Evolutionary conservation across 495 filamentous ascomycete genomes (phyloP), one percentile per base, ranked within the genome.

Genomic region (Aspergillus haitiensis): DNA sequence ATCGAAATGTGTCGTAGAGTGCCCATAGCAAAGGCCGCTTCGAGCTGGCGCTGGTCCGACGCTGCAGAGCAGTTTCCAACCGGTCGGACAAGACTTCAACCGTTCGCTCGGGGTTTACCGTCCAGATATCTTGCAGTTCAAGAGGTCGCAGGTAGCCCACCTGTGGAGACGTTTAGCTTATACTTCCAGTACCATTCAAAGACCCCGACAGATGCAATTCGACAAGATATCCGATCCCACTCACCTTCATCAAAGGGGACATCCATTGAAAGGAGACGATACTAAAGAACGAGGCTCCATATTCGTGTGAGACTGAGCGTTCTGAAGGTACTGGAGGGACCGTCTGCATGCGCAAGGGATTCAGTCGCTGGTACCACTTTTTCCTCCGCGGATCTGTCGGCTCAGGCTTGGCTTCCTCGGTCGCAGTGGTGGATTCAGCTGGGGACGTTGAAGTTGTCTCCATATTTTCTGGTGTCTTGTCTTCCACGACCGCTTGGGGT

Each of bases 51-150:
- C 78, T 78, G 6, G 83, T 78, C 6, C 92, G 83, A 53, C 77
- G 81, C 58, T 88, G 73, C 65, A 97, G 90, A 0, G 88, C 83
- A 36, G 75, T 79, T 21, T 84, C 75, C 27, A 94, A 72, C 64
- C 83, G 88, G 7, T 70, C 69, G 9, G 88, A 84, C 66, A 96
- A 67, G 5, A 83, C 69, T 21, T 90, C 83, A 40, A 88, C 86
- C n/a, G 82, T 77, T 42, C 93, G 81, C 56, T 88, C 70, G 0
- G 93, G 92, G 62, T 96, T 96, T 49, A 97, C 88, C 1, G 77
- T 78, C 86, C 92, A 96, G 57, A 98, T 85, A 68, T 98, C 93
- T 67, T 88, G 88, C 37, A 86, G 73, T 63, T 97, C 90, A 7
- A 98, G 81, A 11, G 86, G 85, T 9, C 93, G 86, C 66, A 91